These are phyloP conservation scores for Macrotyloma uniflorum DNA, from an alignment of 306 rosid genomes.

Conservation along the genomic window DNA sequence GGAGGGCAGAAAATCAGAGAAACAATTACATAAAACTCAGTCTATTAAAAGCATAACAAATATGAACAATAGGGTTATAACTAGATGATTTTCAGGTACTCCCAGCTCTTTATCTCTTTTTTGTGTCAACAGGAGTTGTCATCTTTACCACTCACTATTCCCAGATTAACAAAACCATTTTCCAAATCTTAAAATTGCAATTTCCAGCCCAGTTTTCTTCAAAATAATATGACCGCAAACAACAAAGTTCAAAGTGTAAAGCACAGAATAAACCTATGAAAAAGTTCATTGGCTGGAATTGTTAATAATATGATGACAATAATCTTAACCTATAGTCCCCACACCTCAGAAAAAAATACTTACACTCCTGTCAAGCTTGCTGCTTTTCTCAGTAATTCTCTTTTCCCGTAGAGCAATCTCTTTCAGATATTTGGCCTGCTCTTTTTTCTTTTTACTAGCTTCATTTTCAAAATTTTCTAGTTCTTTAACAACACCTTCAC, in stretches of 20 bases:
- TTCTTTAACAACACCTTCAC: slow-evolving; percentile 73
- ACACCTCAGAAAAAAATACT: slow-evolving; percentile 47
- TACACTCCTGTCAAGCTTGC: slow-evolving; percentile 85
- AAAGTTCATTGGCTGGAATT: slow-evolving; percentile 15
- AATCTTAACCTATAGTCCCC: background rate
- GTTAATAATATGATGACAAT: slow-evolving; percentile 1
- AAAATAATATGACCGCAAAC: slow-evolving; percentile 5
- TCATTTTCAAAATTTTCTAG: slow-evolving; percentile 70
- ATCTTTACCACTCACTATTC: background rate
- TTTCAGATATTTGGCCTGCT: slow-evolving; percentile 78
- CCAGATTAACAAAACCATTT: slow-evolving; percentile 22
- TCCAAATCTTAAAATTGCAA: slow-evolving; percentile 25
- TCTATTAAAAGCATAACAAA: slow-evolving; percentile 25
- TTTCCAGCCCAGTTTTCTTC: background rate
- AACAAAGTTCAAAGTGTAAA: slow-evolving; percentile 26
- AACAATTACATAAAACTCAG: slow-evolving; percentile 11
- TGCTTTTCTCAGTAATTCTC: slow-evolving; percentile 76
- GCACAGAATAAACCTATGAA: slow-evolving; percentile 2
- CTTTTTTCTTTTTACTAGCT: slow-evolving; percentile 83
- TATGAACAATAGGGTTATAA: background rate
- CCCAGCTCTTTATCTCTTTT: slow-evolving; percentile 2
- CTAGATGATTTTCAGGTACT: slow-evolving; percentile 6
- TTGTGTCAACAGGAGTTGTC: background rate
- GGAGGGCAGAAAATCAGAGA: slow-evolving; percentile 36
- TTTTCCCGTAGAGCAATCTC: slow-evolving; percentile 75